These are phyloP conservation scores for Plenodomus tracheiphilus DNA, from an alignment of 2,329 filamentous ascomycete genomes.

Conservation along the genomic window DNA sequence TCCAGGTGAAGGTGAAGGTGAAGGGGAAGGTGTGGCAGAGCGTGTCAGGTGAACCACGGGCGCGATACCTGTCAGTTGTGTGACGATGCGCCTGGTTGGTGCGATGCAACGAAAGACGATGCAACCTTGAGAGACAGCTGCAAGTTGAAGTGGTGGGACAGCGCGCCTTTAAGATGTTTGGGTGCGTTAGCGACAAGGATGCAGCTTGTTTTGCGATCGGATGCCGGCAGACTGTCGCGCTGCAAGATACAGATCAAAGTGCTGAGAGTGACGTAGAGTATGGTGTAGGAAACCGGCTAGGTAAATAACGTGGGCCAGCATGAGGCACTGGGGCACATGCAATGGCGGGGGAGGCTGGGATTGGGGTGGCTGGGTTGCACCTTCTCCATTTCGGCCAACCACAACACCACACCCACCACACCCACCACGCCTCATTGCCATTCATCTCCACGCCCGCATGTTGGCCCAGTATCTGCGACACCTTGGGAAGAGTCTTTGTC, in stretches of 20 bases:
- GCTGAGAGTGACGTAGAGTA: conserved; percentile 25
- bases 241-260: conserved; percentile 2
- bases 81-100: conserved; percentile 6
- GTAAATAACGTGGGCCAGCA: conserved; percentile 8
- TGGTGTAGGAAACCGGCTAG: conserved; percentile 1
- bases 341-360: conserved; percentile 31
- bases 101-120: conserved; percentile 13
- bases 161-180: conserved; percentile 17
- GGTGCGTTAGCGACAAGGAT: conserved; percentile 12
- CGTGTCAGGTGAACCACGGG: conserved; percentile 10
- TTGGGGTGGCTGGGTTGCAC: conserved; percentile 24
- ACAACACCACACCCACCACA: conserved; percentile 5
- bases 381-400: conserved; percentile 16
- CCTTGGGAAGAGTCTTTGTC: background rate
- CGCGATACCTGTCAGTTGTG: conserved; percentile 6
- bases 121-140: conserved; percentile 14
- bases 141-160: conserved; percentile 12
- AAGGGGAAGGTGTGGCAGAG: conserved; percentile 10
- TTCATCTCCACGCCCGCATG: background rate
- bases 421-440: background rate
- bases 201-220: conserved; percentile 16
- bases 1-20: conserved; percentile 4
- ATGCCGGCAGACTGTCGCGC: conserved; percentile 8
- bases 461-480: background rate
- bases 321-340: conserved; percentile 2